Conservation (phyloP, 2,329 filamentous ascomycete species). For the Dothideomycetes sp. region DNA sequence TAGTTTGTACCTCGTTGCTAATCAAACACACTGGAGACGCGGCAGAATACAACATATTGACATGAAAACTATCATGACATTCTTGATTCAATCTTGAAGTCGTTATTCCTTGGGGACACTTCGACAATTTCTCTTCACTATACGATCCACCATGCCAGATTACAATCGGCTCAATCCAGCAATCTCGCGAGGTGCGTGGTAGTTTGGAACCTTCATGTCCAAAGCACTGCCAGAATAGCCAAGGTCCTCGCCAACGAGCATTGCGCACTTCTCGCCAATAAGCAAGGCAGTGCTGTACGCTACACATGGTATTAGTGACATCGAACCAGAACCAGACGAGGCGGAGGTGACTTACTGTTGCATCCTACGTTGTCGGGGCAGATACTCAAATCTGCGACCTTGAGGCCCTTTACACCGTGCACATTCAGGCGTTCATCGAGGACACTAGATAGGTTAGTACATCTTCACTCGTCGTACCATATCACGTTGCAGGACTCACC, state of each 20-base stretch:
- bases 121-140: no score
- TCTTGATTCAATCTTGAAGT: no score
- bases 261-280: constrained; percentile 64
- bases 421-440: constrained; percentile 69
- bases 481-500: no score
- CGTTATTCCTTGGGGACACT: no score
- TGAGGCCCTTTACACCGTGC: constrained; percentile 64
- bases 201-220: constrained; percentile 60
- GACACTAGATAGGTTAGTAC: constrained; percentile 33
- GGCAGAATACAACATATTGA: no score
- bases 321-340: no score
- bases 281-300: constrained; percentile 59
- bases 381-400: constrained; percentile 66
- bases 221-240: constrained; percentile 62
- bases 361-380: constrained; percentile 67
- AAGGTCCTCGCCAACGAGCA: constrained; percentile 61
- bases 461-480: neutral
- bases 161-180: constrained; percentile 31
- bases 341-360: no score
- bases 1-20: no score
- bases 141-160: no score
- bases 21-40: no score
- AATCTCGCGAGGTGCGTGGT: constrained; percentile 36
- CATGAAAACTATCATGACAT: no score
- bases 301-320: no score